Conservation (phyloP, 345 rosid species). For the Theobroma cacao region DNA sequence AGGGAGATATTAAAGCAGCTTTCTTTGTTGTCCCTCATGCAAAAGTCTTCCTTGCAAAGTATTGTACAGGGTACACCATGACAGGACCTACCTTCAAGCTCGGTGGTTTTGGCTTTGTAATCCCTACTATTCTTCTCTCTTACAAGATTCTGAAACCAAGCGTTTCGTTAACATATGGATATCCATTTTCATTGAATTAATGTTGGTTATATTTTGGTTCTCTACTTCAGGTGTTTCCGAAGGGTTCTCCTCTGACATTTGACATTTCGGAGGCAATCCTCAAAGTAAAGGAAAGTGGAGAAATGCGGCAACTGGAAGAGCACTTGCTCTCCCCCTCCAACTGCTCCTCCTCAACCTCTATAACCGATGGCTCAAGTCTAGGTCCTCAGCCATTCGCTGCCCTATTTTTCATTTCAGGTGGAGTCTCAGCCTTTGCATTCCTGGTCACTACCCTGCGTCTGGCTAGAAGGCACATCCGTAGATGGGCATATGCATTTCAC, state of each 20-base stretch:
- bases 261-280: conserved; percentile 31
- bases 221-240: conserved; percentile 23
- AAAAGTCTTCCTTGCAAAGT: conserved; percentile 27
- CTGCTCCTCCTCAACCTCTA: conserved; percentile 10
- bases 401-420: conserved; percentile 22
- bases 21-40: conserved; percentile 33
- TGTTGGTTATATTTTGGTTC: background rate
- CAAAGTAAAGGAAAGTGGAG: conserved; percentile 20
- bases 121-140: background rate
- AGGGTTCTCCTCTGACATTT: conserved; percentile 22
- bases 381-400: conserved; percentile 17
- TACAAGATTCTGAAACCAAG: no score
- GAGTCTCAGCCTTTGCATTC: conserved; percentile 10
- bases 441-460: background rate
- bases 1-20: conserved; percentile 25
- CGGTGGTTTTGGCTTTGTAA: conserved; percentile 34
- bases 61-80: conserved; percentile 23
- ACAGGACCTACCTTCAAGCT: conserved; percentile 21
- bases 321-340: conserved; percentile 8
- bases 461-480: background rate
- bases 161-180: background rate
- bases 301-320: conserved; percentile 17
- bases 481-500: background rate
- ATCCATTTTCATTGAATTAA: background rate
- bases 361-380: conserved; percentile 1